These are phyloP conservation scores for Letharia columbiana DNA, from an alignment of 495 filamentous ascomycete genomes.

Conservation along the genomic window DNA sequence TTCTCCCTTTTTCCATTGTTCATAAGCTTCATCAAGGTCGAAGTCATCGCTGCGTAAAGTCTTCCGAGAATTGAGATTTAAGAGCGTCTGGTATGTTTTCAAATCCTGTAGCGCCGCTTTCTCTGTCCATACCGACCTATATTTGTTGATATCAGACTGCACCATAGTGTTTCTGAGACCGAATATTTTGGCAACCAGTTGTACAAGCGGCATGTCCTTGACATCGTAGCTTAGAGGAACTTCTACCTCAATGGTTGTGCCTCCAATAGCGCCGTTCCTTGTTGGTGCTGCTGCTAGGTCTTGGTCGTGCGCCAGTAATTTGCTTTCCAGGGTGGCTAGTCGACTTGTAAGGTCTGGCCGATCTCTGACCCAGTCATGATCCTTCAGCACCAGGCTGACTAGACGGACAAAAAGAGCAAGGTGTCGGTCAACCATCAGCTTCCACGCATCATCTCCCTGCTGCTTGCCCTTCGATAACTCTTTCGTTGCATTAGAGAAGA, in stretches of 20 bases:
- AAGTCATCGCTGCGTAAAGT: slow-evolving; percentile 81
- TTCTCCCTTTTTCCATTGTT: slow-evolving; percentile 82
- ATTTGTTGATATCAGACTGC: slow-evolving; percentile 75
- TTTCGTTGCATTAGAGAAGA: slow-evolving; percentile 84
- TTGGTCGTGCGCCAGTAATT: slow-evolving; percentile 91
- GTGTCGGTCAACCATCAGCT: slow-evolving; percentile 85
- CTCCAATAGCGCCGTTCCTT: slow-evolving; percentile 46
- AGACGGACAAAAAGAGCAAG: slow-evolving; percentile 91
- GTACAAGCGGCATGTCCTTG: slow-evolving; percentile 93
- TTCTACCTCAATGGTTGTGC: slow-evolving; percentile 63
- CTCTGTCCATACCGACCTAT: slow-evolving; percentile 79
- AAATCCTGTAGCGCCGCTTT: slow-evolving; percentile 82
- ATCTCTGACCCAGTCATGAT: slow-evolving; percentile 71
- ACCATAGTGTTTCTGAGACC: slow-evolving; percentile 63
- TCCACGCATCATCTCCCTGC: slow-evolving; percentile 83
- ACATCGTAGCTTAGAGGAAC: slow-evolving; percentile 81
- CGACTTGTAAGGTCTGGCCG: slow-evolving; percentile 71
- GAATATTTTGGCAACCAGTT: slow-evolving; percentile 77
- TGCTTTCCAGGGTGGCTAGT: slow-evolving; percentile 77
- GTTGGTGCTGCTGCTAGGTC: slow-evolving; percentile 57
- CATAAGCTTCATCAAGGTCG: slow-evolving; percentile 81
- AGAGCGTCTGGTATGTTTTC: slow-evolving; percentile 82
- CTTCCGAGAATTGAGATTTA: slow-evolving; percentile 69
- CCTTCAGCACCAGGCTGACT: slow-evolving; percentile 67
- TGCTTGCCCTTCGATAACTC: slow-evolving; percentile 73